phyloP scores from a whole-genome alignment of 306 rosid species.

The Prunus mira region DNA sequence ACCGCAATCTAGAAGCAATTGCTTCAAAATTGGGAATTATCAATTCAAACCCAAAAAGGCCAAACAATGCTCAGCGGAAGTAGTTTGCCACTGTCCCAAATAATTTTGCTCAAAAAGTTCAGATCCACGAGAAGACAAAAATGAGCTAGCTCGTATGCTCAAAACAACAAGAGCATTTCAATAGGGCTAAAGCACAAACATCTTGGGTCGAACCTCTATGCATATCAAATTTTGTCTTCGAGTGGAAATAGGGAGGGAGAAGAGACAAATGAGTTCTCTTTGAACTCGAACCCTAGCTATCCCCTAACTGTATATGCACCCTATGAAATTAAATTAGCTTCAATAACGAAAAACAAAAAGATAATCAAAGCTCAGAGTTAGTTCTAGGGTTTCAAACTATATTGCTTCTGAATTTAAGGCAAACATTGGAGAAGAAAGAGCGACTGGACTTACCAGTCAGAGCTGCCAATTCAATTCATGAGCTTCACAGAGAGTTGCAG shows the following conservation, averaged over 20 bases:
- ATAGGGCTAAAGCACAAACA: background rate
- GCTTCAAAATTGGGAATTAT: background rate
- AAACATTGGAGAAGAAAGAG: background rate
- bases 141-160: background rate
- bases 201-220: background rate
- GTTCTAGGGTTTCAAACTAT: background rate
- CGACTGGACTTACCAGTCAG: background rate
- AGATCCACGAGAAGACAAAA: background rate
- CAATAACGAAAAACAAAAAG: background rate
- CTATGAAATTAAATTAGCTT: background rate
- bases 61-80: background rate
- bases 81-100: background rate
- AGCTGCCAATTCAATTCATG: background rate
- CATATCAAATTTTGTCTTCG: background rate
- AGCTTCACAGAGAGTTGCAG: background rate
- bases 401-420: background rate
- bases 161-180: background rate
- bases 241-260: background rate
- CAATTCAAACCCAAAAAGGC: background rate
- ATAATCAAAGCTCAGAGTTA: background rate
- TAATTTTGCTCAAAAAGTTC: background rate
- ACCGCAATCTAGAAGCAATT: background rate
- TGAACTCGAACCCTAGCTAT: conserved; percentile 14
- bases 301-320: background rate
- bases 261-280: background rate